Conservation (phyloP, 768 basidiomycete genomes). For the Cubamyces sp. region DNA sequence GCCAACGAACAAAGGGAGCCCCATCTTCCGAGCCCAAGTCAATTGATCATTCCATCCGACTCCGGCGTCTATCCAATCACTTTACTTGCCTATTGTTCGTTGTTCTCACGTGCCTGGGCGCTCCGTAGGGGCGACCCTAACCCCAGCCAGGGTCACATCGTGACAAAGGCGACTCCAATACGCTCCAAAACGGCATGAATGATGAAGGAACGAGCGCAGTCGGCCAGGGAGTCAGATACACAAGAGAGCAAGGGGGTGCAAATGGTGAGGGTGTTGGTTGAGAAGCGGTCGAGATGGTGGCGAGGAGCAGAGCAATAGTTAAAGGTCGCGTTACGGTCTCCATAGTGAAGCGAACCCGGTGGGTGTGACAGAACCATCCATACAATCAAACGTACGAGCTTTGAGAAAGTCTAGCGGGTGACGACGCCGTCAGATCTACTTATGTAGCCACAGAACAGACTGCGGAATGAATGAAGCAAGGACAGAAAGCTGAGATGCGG, state of each 20-base stretch:
- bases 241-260: not conserved
- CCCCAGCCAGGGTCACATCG: conserved; percentile 11
- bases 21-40: not conserved
- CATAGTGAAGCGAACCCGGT: not conserved
- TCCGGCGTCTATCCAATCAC: conserved; percentile 3
- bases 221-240: not conserved
- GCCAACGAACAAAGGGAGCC: conserved; percentile 9
- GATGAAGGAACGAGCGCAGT: conserved; percentile 11
- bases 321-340: not conserved
- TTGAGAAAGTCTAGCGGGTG: too few species aligned
- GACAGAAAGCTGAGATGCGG: not conserved
- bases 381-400: too few species aligned
- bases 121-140: conserved; percentile 13
- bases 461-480: not conserved
- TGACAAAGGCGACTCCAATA: conserved; percentile 6
- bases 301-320: not conserved
- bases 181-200: conserved; percentile 9
- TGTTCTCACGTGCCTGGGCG: conserved; percentile 15
- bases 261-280: not conserved
- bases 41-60: not conserved
- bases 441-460: too few species aligned
- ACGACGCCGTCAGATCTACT: too few species aligned
- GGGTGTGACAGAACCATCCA: conserved; percentile 2
- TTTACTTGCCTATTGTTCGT: conserved; percentile 17
- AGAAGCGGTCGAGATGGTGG: not conserved